Conservation (phyloP, 2,329 filamentous ascomycete species). For the Diaporthe sp. region DNA sequence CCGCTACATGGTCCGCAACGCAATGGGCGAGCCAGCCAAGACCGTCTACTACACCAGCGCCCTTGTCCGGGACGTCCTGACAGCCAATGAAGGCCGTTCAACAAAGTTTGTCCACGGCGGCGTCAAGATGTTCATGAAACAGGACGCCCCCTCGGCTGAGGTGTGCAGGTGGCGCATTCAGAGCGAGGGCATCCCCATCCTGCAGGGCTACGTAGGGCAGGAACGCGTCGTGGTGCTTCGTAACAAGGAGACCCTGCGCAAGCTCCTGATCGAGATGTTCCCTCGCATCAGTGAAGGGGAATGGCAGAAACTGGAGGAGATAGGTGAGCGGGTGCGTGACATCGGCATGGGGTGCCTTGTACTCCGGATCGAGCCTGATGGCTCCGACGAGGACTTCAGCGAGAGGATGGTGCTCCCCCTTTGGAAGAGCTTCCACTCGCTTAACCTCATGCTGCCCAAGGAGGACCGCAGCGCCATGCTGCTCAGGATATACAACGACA, state of each 20-base stretch:
- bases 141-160: constrained; percentile 87
- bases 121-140: constrained; percentile 99
- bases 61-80: constrained; percentile 86
- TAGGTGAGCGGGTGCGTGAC: constrained; percentile 83
- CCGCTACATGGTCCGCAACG: constrained; percentile 96
- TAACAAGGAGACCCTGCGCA: constrained; percentile 83
- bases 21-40: constrained; percentile 86
- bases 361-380: constrained; percentile 83
- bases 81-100: constrained; percentile 87
- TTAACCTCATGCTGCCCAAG: constrained; percentile 98
- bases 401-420: constrained; percentile 91
- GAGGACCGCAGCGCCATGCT: constrained; percentile 95
- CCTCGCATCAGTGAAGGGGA: constrained; percentile 83
- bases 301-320: constrained; percentile 85
- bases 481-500: constrained; percentile 90
- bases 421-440: constrained; percentile 91
- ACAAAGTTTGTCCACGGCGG: constrained; percentile 97
- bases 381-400: constrained; percentile 67
- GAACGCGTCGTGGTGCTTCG: constrained; percentile 80
- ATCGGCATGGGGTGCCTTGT: constrained; percentile 94
- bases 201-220: constrained; percentile 90
- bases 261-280: constrained; percentile 95
- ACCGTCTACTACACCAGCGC: constrained; percentile 96
- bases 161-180: constrained; percentile 97
- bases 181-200: constrained; percentile 90